Percentiles rank a stretch among this genome's conserved stretches.
These are phyloP conservation scores for Pisolithus thermaeus DNA, from an alignment of 1,284 basidiomycete species.

Conservation along the genomic window DNA sequence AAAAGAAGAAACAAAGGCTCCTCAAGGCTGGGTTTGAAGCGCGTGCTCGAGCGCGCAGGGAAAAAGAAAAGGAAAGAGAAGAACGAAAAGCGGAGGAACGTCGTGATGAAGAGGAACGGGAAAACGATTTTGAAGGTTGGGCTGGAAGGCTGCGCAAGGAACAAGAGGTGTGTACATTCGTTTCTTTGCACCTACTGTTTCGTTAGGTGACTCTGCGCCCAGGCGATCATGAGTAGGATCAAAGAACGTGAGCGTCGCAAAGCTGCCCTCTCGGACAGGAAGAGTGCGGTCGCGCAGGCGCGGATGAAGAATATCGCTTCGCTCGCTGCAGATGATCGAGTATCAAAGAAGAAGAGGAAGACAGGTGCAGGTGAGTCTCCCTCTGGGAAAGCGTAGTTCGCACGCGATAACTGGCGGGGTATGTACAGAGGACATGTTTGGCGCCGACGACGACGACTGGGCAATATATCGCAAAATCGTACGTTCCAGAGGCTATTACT, in stretches of 20 bases:
- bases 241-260: constrained; percentile 79
- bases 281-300: constrained; percentile 93
- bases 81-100: constrained; percentile 70
- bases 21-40: constrained; percentile 96
- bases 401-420: constrained; percentile 3
- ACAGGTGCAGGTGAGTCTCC: constrained; percentile 58
- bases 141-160: constrained; percentile 62
- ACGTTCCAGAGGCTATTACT: constrained; percentile 17
- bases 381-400: neutral
- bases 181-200: neutral
- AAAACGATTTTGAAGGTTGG: constrained; percentile 70
- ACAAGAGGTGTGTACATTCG: constrained; percentile 58
- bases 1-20: constrained; percentile 91
- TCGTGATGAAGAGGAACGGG: constrained; percentile 76
- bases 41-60: constrained; percentile 76
- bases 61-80: constrained; percentile 83
- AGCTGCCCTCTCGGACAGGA: constrained; percentile 84
- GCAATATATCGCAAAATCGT: constrained; percentile 97
- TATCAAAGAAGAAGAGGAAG: constrained; percentile 77
- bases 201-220: neutral
- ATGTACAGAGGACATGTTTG: constrained; percentile 83
- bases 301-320: constrained; percentile 97
- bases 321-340: constrained; percentile 79
- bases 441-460: constrained; percentile 96
- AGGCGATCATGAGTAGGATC: constrained; percentile 81